Evolutionary conservation across 225 moss, liverwort and hornwort species (phyloP).

Genomic region (Asterella californica): DNA sequence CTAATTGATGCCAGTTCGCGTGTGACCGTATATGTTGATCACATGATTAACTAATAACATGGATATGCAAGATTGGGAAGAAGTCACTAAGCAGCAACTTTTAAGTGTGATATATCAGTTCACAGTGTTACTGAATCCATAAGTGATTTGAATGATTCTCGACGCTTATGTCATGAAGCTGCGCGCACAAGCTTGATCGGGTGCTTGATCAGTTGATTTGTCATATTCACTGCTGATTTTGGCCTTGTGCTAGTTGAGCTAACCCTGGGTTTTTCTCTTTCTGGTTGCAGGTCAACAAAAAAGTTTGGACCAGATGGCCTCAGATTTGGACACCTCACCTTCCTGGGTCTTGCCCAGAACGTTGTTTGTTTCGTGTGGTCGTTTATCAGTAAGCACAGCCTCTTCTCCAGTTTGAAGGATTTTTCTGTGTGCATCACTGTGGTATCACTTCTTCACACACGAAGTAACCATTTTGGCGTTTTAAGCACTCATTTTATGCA

Average conservation of each 20-base stretch:
- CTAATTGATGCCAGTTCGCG: not conserved
- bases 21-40: not conserved
- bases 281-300: constrained; percentile 64
- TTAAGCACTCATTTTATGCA: too few relatives aligned
- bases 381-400: constrained; percentile 61
- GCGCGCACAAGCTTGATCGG: not conserved
- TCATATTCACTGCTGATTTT: not conserved
- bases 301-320: constrained; percentile 66
- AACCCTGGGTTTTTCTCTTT: not conserved
- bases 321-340: constrained; percentile 87
- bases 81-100: not conserved
- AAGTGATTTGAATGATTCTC: not conserved
- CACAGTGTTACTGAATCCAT: too few relatives aligned
- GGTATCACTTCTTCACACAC: not conserved
- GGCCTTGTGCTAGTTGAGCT: not conserved
- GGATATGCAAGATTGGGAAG: not conserved
- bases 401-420: not conserved
- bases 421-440: not conserved
- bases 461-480: not conserved
- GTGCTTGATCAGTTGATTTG: not conserved
- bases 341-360: constrained; percentile 84
- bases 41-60: not conserved
- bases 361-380: constrained; percentile 90
- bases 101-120: not conserved
- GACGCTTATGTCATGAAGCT: not conserved